Conservation (phyloP, 1,139 yeast species). For the Scheffersomyces illinoinensis region DNA sequence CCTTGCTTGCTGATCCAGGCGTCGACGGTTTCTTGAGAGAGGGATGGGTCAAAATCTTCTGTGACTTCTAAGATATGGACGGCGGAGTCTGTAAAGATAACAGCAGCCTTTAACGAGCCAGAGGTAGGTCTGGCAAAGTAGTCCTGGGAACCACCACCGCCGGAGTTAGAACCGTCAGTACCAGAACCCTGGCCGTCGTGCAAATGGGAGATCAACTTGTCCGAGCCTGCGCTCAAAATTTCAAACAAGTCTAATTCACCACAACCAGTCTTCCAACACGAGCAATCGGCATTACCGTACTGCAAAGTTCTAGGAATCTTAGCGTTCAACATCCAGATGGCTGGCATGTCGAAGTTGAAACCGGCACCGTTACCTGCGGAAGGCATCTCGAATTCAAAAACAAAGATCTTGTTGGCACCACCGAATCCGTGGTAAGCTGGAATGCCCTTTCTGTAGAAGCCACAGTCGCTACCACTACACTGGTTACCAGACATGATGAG, state of each 20-base stretch:
- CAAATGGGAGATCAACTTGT: constrained; percentile 74
- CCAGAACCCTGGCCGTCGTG: constrained; percentile 85
- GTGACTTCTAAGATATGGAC: constrained; percentile 64
- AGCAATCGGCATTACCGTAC: constrained; percentile 62
- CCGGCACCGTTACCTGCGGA: constrained; percentile 35
- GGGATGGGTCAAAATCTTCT: constrained; percentile 54
- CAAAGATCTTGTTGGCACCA: constrained; percentile 65
- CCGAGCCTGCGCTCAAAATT: constrained; percentile 66
- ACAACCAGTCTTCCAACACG: constrained; percentile 78
- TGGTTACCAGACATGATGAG: constrained; percentile 58
- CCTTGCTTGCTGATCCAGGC: constrained; percentile 57
- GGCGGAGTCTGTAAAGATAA: constrained; percentile 56
- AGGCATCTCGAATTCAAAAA: constrained; percentile 73
- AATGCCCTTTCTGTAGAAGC: constrained; percentile 68
- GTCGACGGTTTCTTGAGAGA: constrained; percentile 54
- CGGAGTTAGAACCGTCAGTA: constrained; percentile 30
- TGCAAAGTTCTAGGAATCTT: constrained; percentile 80
- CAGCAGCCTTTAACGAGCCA: constrained; percentile 86
- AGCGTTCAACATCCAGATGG: constrained; percentile 76
- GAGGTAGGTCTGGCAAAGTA: constrained; percentile 82
- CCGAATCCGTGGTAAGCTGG: constrained; percentile 75
- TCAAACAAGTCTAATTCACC: constrained; percentile 85
- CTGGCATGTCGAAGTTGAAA: constrained; percentile 65
- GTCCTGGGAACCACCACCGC: constrained; percentile 89
- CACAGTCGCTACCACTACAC: constrained; percentile 61